phyloP scores from a whole-genome alignment of 345 rosid genomes.

The Eucalyptus marginata region DNA sequence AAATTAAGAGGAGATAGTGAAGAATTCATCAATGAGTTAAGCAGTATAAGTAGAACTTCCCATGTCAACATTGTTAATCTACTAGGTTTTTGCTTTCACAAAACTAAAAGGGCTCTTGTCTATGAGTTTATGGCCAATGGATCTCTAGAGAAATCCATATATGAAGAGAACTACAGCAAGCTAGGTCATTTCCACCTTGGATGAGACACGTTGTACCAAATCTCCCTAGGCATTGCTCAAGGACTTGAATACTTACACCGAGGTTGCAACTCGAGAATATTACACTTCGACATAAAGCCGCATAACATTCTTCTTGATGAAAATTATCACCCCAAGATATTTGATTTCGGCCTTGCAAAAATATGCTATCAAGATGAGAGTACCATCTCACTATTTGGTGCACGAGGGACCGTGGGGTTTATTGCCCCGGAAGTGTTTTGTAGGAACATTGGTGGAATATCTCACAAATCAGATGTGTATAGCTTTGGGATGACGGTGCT shows the following conservation, averaged over 20 bases:
- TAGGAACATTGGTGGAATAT: neutral
- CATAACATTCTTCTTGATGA: neutral
- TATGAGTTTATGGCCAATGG: constrained; percentile 18
- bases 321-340: neutral
- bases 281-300: neutral
- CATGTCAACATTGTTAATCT: constrained; percentile 27
- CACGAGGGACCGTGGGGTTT: constrained; percentile 18
- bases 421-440: neutral
- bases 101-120: neutral
- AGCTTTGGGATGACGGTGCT: neutral
- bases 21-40: constrained; percentile 34
- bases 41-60: constrained; percentile 40
- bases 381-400: constrained; percentile 2
- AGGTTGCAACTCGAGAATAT: neutral
- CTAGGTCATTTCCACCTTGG: neutral
- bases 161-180: neutral
- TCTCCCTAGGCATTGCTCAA: neutral
- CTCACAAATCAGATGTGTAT: neutral
- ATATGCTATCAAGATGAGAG: constrained; percentile 8
- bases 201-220: constrained; percentile 5
- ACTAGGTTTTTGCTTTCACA: constrained; percentile 8
- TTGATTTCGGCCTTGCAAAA: neutral
- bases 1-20: constrained; percentile 23
- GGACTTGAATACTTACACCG: neutral
- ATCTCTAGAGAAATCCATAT: constrained; percentile 19